Conservation (phyloP, 2,329 filamentous ascomycete genomes). For the Pseudocercospora fuligena region DNA sequence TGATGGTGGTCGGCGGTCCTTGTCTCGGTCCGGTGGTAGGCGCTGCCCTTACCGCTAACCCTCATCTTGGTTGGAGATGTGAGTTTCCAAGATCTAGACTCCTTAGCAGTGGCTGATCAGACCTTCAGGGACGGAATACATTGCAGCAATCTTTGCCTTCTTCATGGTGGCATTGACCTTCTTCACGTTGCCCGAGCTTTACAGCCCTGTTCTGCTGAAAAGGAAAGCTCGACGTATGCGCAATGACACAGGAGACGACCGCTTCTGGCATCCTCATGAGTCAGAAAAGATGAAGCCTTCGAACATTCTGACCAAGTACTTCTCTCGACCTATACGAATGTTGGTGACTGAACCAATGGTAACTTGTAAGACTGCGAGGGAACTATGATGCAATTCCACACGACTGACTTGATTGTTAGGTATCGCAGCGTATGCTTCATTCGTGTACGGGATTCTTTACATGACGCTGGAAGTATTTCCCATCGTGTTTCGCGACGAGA, state of each 20-base stretch:
- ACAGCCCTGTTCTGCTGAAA: constrained; percentile 46
- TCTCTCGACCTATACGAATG: constrained; percentile 51
- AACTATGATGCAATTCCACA: constrained; percentile 42
- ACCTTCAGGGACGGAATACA: constrained; percentile 39
- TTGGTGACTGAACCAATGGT: constrained; percentile 56
- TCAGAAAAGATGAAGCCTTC: constrained; percentile 47
- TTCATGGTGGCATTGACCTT: constrained; percentile 34
- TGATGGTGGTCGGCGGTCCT: constrained; percentile 48
- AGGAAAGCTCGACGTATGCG: constrained; percentile 46
- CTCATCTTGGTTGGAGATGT: constrained; percentile 40
- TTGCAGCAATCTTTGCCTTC: constrained; percentile 49
- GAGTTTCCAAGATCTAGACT: neutral
- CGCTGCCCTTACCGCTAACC: constrained; percentile 46
- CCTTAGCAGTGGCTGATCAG: constrained; percentile 31
- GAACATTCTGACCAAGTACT: constrained; percentile 50
- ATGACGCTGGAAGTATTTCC: constrained; percentile 55
- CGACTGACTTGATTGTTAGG: neutral
- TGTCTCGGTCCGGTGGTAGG: constrained; percentile 50
- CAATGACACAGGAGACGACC: constrained; percentile 45
- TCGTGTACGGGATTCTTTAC: constrained; percentile 53
- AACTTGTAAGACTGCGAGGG: constrained; percentile 41
- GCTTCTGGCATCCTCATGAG: constrained; percentile 54
- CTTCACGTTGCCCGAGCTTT: constrained; percentile 48
- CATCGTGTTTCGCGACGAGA: constrained; percentile 52
- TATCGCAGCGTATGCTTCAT: constrained; percentile 30